Base-by-base conservation (phyloP, 2,329 filamentous ascomycete species). In the Talaromyces sp. region DNA sequence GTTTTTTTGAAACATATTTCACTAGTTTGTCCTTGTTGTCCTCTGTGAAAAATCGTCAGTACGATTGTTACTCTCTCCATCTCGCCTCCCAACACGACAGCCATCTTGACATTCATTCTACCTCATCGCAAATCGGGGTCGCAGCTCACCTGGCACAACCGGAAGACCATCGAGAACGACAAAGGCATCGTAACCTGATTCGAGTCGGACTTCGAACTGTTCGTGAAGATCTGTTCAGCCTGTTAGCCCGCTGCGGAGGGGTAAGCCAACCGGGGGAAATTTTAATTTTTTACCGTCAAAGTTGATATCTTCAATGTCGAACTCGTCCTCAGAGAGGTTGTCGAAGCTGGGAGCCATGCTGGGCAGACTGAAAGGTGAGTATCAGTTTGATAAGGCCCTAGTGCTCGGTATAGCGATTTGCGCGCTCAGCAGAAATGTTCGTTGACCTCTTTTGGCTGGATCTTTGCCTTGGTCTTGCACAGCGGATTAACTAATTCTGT, bases 101-200 rank as follows among this genome's bases (percentile, higher is more conserved):
- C 48, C 37, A 24, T n/a, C 31, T n/a, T 16, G 19, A 41, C 33
- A 45, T 7, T 31, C 27, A 50, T 54, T 52, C 27, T 48, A 16
- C 22, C 37, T 22, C 35, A n/a, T n/a, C 14, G n/a, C 43, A 27
- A 11, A 19, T 11, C 37, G 14, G 37, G 31, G 22, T 52, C 45
- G 37, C 57, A n/a, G 57, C 64, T 45, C 48, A 65, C 64, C 64
- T 31, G 65, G 56, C 69, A 99, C 94, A 69, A 90, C 83, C 70
- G 95, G 95, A 50, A 99, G 87, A 70, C 95, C 95, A 79, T 99
- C 95, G 76, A 98, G 87, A 68, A 98, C 93, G 70, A 99, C 91
- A 75, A 99, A 99, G 69, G 93, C 90, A 78, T 99, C 95, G 73
- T 97, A 90, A 66, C 95, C 95, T 79, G 96, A 92, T 79, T 99